Evolutionary conservation across 2,329 filamentous ascomycete species (phyloP).

Genomic region (Xylaria sp.): DNA sequence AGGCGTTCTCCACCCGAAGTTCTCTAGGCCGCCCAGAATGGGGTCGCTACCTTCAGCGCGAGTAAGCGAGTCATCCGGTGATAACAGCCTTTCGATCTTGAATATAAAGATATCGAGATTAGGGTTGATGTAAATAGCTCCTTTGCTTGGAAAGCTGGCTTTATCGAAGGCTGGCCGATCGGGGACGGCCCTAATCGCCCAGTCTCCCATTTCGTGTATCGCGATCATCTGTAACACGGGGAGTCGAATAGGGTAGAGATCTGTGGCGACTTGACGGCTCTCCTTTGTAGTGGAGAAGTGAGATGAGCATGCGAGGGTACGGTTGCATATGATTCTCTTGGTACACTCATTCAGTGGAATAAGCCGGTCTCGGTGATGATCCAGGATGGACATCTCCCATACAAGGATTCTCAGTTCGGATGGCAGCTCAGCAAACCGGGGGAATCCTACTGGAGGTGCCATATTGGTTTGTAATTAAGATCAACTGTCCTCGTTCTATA

Average conservation of each 20-base stretch:
- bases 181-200: not conserved
- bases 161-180: not conserved
- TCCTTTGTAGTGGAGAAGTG: slow-evolving; percentile 10
- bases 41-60: not conserved
- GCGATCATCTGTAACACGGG: not conserved
- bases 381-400: not conserved
- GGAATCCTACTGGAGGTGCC: not conserved
- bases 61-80: too few species aligned
- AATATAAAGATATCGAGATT: slow-evolving; percentile 13
- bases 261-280: slow-evolving; percentile 1
- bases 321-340: slow-evolving; percentile 4
- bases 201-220: not conserved
- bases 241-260: slow-evolving; percentile 15
- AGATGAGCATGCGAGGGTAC: slow-evolving; percentile 2
- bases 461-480: not conserved
- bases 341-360: not conserved
- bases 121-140: slow-evolving; percentile 15
- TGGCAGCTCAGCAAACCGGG: not conserved
- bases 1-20: not conserved
- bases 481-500: too few species aligned
- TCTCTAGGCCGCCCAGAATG: not conserved
- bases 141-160: not conserved
- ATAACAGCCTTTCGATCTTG: not conserved
- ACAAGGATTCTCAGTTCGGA: not conserved
- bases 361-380: slow-evolving; percentile 6